These are phyloP conservation scores for Trichomonas tenax DNA, from an alignment of 208 protist species.

Conservation along the genomic window DNA sequence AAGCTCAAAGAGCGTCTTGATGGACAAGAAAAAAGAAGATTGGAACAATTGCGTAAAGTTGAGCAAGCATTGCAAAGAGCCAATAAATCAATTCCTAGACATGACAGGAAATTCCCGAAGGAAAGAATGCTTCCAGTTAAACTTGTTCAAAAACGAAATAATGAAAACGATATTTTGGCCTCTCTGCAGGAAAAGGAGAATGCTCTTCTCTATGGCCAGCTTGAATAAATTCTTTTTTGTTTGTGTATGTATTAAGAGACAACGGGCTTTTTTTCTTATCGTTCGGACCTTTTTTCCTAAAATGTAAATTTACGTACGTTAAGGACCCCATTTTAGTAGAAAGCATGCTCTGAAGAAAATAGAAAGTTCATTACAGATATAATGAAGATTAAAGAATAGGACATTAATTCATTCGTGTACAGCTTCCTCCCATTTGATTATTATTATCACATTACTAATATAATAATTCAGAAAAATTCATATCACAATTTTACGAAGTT, in stretches of 20 bases:
- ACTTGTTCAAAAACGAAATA: background rate
- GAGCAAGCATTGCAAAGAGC: background rate
- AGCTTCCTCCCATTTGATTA: no score
- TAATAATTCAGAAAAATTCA: no score
- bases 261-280: no score
- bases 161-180: background rate
- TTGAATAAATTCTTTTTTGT: background rate
- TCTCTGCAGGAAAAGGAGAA: background rate
- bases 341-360: no score
- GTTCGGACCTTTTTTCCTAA: no score
- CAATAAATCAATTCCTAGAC: background rate
- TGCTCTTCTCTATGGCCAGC: background rate
- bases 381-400: no score
- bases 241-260: background rate
- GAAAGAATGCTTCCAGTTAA: background rate
- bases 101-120: background rate
- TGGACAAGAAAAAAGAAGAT: background rate
- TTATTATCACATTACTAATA: no score
- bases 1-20: background rate
- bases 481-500: no score
- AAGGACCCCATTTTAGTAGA: no score
- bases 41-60: background rate
- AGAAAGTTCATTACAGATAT: no score
- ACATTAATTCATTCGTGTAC: no score
- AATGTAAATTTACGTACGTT: no score